A percentile compares a stretch with the other conserved stretches of the same genome.
Conservation (phyloP, 2,329 filamentous ascomycete species). For the Neoascochyta sp. region DNA sequence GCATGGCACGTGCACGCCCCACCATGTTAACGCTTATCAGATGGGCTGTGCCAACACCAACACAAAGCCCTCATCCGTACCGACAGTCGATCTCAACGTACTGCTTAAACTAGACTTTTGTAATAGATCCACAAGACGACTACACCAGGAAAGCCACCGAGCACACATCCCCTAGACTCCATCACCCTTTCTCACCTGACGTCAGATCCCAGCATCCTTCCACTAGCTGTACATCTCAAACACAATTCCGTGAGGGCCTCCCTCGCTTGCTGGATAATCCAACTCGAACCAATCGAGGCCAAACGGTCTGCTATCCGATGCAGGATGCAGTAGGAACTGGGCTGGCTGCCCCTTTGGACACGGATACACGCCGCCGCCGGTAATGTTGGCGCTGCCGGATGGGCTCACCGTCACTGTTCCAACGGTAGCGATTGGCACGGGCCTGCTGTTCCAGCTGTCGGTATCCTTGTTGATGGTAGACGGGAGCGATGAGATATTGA, state of each 20-base stretch:
- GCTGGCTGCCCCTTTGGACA: slow-evolving; percentile 22
- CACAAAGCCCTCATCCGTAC: no score
- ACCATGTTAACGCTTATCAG: no score
- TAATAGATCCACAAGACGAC: no score
- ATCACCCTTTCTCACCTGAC: no score
- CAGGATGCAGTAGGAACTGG: slow-evolving; percentile 29
- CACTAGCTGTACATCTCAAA: slow-evolving; percentile 24
- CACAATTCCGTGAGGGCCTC: slow-evolving; percentile 28
- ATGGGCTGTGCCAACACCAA: no score
- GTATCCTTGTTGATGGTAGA: slow-evolving; percentile 23
- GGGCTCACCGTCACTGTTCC: slow-evolving; percentile 17
- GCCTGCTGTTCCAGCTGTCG: slow-evolving; percentile 29
- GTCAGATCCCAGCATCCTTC: no score
- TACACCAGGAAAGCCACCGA: no score
- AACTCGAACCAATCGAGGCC: slow-evolving; percentile 32
- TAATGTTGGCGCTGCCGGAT: slow-evolving; percentile 7
- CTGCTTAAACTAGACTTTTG: no score
- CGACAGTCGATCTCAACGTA: no score
- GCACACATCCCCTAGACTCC: no score
- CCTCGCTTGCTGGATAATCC: slow-evolving; percentile 15
- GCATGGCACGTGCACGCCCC: no score
- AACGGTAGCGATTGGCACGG: slow-evolving; percentile 11
- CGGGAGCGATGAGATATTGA: slow-evolving; percentile 24
- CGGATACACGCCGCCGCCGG: slow-evolving; percentile 12
- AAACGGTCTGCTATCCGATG: slow-evolving; percentile 10